Evolutionary conservation across 768 basidiomycete species (phyloP).

Genomic region (Boletus sp.): DNA sequence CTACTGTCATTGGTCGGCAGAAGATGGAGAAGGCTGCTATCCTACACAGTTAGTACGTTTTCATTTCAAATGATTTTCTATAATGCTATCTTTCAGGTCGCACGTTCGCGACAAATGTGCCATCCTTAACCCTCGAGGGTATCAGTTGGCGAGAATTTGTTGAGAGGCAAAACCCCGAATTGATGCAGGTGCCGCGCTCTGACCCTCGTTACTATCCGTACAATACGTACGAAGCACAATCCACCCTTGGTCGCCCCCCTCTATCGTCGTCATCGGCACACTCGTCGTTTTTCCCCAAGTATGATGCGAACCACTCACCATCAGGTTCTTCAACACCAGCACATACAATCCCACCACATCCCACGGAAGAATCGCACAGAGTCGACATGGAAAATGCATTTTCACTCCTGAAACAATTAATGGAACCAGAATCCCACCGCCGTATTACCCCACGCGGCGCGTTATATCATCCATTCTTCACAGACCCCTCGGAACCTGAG

Average conservation of each 20-base stretch:
- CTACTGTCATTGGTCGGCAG: slow-evolving; percentile 76
- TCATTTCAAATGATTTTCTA: background rate
- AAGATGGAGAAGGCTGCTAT: slow-evolving; percentile 84
- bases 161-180: slow-evolving; percentile 68
- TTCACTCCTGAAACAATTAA: slow-evolving; percentile 66
- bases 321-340: slow-evolving; percentile 25
- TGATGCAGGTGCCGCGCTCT: slow-evolving; percentile 49
- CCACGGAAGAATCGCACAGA: slow-evolving; percentile 40
- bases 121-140: slow-evolving; percentile 64
- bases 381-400: slow-evolving; percentile 64
- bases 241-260: slow-evolving; percentile 19
- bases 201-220: slow-evolving; percentile 58
- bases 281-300: slow-evolving; percentile 21
- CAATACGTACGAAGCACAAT: slow-evolving; percentile 27
- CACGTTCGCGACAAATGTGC: slow-evolving; percentile 86
- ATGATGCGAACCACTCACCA: slow-evolving; percentile 13
- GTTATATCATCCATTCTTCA: slow-evolving; percentile 76
- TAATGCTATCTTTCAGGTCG: slow-evolving; percentile 55
- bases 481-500: slow-evolving; percentile 41
- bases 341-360: slow-evolving; percentile 13
- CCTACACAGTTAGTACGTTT: slow-evolving; percentile 70
- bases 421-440: slow-evolving; percentile 75
- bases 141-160: slow-evolving; percentile 74
- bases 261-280: slow-evolving; percentile 36
- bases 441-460: slow-evolving; percentile 75